Evolutionary conservation across 148 eudicot species (phyloP), one percentile per base, ranked within the genome.

Genomic region (Heliamphora exappendiculata): DNA sequence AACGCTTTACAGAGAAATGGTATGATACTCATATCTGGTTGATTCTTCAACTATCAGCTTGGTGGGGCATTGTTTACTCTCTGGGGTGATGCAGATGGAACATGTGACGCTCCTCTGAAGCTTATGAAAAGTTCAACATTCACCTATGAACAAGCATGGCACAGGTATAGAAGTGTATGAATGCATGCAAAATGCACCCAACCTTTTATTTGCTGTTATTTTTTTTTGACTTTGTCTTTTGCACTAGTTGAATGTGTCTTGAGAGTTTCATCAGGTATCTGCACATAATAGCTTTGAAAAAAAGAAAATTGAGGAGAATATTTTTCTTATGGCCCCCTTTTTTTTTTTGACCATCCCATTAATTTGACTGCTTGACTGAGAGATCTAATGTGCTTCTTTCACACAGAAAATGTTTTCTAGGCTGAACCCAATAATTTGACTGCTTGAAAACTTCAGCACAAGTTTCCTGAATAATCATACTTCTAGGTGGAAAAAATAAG

Each of bases 71-170:
- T 75, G 22, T 65, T 80, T 31, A 58, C 65, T 62, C 28, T 59
- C 39, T 78, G 45, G 79, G 75, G 76, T 72, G 39, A 47, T 85
- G 78, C 91, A 95, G 99, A 88, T 78, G 94, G 88, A 42, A 75
- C 84, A 75, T 80, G 75, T 84, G 88, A 83, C 76, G 81, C 81
- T 70, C 83, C 90, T 36, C 93, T 93, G 80, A 93, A 95, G 83
- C 93, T 95, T 75, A 82, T 95, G 87, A 95, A 95, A 79, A 95
- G 99, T 82, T 88, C 97, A 63, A 78, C 88, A 75, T 95, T 93
- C 83, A 91, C 93, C 83, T 91, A 89, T 75, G 98, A 95, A 85
- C 98, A 93, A 91, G 99, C 99, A 82, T 95, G 99, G 99, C 98
- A 95, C 85, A 95, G 98, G 99, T 95, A 71, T 67, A 17, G 50